Evolutionary conservation across 2,329 filamentous ascomycete species (phyloP).

Genomic region (Trichoderma endophyticum): DNA sequence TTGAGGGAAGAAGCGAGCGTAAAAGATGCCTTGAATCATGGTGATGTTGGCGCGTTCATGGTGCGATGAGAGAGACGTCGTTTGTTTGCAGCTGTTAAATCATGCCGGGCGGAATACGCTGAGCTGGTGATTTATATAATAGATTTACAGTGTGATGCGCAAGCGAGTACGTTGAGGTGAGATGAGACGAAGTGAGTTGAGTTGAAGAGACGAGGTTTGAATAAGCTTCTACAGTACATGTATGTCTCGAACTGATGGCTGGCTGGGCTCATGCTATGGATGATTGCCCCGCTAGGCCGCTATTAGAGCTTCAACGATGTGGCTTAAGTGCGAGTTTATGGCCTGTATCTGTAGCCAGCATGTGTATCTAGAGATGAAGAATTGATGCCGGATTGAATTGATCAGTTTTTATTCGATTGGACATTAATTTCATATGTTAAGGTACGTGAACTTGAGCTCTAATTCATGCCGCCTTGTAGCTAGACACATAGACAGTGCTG

Average conservation of each 20-base stretch:
- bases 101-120: background rate
- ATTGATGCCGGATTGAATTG: background rate
- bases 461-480: background rate
- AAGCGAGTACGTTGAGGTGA: background rate
- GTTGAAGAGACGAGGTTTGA: background rate
- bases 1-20: constrained; percentile 64
- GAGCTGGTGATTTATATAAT: background rate
- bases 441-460: background rate
- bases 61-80: background rate
- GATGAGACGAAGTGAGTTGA: background rate
- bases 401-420: background rate
- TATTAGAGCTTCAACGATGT: background rate
- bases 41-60: constrained; percentile 19
- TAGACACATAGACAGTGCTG: background rate
- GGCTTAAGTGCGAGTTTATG: background rate
- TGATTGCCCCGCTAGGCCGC: background rate
- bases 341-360: background rate
- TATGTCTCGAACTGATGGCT: background rate
- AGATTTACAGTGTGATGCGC: background rate
- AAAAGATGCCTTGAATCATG: constrained; percentile 71
- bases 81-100: background rate
- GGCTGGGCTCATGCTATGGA: too few species aligned
- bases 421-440: background rate
- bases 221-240: background rate
- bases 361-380: background rate